Evolutionary conservation across 2,329 filamentous ascomycete species (phyloP).

Genomic region (Alternaria novae-zelandiae): DNA sequence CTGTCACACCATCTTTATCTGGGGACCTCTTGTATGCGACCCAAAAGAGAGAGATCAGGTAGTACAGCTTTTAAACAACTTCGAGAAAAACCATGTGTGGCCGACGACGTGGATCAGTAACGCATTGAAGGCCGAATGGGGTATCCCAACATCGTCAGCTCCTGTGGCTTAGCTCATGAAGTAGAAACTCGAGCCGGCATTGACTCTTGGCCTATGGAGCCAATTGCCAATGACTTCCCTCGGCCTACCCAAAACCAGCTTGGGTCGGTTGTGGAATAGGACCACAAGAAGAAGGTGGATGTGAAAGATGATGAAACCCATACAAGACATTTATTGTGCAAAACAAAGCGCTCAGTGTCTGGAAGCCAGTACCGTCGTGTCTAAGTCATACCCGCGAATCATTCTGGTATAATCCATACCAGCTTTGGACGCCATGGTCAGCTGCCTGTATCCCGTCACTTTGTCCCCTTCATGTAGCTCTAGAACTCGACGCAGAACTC

Average conservation of each 20-base stretch:
- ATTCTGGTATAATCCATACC: not conserved
- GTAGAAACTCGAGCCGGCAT: not conserved
- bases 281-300: not conserved
- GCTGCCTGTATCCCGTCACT: not conserved
- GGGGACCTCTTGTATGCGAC: slow-evolving; percentile 30
- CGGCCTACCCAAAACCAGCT: not conserved
- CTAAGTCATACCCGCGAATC: not conserved
- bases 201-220: not conserved
- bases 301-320: not conserved
- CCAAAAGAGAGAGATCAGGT: slow-evolving; percentile 28
- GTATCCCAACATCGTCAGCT: not conserved
- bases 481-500: not conserved
- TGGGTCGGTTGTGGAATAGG: not conserved
- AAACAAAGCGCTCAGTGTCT: not conserved
- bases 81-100: slow-evolving; percentile 36
- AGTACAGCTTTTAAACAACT: slow-evolving; percentile 26
- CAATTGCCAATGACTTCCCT: too few relatives aligned
- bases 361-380: not conserved
- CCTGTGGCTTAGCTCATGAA: not conserved
- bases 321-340: not conserved
- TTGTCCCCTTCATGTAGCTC: not conserved
- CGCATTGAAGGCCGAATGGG: slow-evolving; percentile 36
- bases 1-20: slow-evolving; percentile 39
- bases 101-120: slow-evolving; percentile 42
- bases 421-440: not conserved